These are phyloP conservation scores for Ustilago tritici DNA, from an alignment of 1,284 basidiomycete species.

Conservation along the genomic window DNA sequence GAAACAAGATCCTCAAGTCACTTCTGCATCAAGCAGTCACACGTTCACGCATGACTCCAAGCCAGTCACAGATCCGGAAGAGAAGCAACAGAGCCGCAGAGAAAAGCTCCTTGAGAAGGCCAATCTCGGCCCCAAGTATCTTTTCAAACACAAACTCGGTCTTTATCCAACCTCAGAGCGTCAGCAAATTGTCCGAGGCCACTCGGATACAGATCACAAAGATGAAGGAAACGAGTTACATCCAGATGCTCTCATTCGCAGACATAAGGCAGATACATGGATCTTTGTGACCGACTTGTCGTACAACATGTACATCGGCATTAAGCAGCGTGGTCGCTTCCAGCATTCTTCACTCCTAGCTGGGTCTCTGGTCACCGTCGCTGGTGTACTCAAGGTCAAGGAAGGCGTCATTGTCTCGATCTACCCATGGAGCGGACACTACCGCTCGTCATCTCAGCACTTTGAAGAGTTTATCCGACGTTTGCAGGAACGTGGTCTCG, in stretches of 20 bases:
- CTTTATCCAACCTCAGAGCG: constrained; percentile 39
- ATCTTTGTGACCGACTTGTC: constrained; percentile 54
- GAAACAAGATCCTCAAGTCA: background rate
- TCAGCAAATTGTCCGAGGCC: constrained; percentile 37
- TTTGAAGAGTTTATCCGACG: constrained; percentile 51
- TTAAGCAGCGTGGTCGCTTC: constrained; percentile 57
- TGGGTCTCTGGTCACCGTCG: constrained; percentile 50
- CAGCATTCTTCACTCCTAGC: constrained; percentile 55
- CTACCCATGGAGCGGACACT: constrained; percentile 56
- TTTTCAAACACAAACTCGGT: constrained; percentile 46
- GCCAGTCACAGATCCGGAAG: constrained; percentile 11
- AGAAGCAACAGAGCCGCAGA: constrained; percentile 45
- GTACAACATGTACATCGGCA: constrained; percentile 55
- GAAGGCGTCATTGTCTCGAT: constrained; percentile 55
- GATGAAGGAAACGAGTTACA: background rate
- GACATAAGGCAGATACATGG: constrained; percentile 43
- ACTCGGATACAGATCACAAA: constrained; percentile 6
- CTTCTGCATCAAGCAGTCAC: background rate
- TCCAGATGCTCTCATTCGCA: constrained; percentile 42
- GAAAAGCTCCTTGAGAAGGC: constrained; percentile 41
- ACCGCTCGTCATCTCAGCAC: constrained; percentile 49
- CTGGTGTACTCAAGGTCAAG: constrained; percentile 53
- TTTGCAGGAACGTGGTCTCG: constrained; percentile 41
- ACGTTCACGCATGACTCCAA: background rate
- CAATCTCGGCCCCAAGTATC: constrained; percentile 49